These are phyloP conservation scores for Thermochaetoides dissita DNA, from an alignment of 2,329 filamentous ascomycete genomes.

Conservation along the genomic window DNA sequence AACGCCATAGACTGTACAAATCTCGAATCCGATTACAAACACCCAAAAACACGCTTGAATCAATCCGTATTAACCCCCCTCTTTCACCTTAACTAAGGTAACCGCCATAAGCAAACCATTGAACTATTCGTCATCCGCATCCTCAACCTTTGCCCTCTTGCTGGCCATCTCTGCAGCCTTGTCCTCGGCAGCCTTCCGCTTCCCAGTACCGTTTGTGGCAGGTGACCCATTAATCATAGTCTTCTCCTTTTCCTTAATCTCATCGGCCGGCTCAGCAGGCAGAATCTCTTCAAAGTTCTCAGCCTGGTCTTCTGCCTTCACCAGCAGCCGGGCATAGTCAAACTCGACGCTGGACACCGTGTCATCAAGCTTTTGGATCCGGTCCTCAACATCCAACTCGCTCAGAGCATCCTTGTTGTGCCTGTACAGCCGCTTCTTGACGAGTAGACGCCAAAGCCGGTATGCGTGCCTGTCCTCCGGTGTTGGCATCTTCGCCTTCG, in stretches of 20 bases:
- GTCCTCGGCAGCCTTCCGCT: conserved; percentile 30
- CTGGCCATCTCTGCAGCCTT: conserved; percentile 15
- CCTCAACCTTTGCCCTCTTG: conserved; percentile 33
- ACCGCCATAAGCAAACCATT: too few relatives aligned
- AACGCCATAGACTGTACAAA: conserved; percentile 7
- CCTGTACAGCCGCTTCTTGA: conserved; percentile 64
- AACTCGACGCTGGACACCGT: conserved; percentile 54
- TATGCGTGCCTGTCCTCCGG: conserved; percentile 48
- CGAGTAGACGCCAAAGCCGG: conserved; percentile 57
- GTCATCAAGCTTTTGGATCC: conserved; percentile 58
- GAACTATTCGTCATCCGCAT: not conserved
- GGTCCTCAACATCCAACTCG: conserved; percentile 54
- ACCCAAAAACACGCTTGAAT: too few relatives aligned
- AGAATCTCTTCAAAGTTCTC: conserved; percentile 12
- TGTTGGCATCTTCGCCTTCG: conserved; percentile 32
- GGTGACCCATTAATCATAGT: not conserved
- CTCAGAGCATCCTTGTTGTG: conserved; percentile 60
- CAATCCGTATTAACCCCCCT: too few relatives aligned
- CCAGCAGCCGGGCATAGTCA: conserved; percentile 57
- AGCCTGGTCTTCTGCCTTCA: conserved; percentile 26
- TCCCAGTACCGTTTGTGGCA: conserved; percentile 25
- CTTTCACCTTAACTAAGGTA: too few relatives aligned
- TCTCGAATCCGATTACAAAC: too few relatives aligned
- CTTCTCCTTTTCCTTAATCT: not conserved
- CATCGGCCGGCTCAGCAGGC: conserved; percentile 10